Evolutionary conservation across 2,329 filamentous ascomycete genomes (phyloP).

Genomic region (Clarireedia sp.): DNA sequence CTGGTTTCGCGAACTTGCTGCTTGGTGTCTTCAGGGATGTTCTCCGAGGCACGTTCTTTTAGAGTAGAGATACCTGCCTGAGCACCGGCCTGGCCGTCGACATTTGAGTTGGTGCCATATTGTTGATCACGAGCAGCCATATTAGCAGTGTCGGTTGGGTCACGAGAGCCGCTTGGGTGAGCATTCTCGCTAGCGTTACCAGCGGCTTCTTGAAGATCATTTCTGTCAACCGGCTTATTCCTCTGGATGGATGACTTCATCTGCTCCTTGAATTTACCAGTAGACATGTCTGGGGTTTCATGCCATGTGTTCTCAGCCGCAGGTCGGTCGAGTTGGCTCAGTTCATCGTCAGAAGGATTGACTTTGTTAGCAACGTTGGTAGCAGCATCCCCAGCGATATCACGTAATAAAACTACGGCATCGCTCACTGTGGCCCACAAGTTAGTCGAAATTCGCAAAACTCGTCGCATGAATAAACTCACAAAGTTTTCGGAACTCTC

Average conservation of each 20-base stretch:
- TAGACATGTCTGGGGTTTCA: slow-evolving; percentile 70
- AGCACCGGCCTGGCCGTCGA: slow-evolving; percentile 44
- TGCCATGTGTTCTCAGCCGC: slow-evolving; percentile 93
- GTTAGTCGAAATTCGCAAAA: neutral
- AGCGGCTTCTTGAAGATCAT: slow-evolving; percentile 54
- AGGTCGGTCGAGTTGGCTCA: slow-evolving; percentile 70
- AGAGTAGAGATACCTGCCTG: slow-evolving; percentile 32
- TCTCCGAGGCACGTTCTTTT: slow-evolving; percentile 51
- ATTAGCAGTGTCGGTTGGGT: slow-evolving; percentile 44
- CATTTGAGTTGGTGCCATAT: slow-evolving; percentile 36
- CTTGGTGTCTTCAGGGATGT: slow-evolving; percentile 56
- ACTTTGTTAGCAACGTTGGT: slow-evolving; percentile 67
- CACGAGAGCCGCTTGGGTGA: slow-evolving; percentile 47
- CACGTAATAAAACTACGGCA: slow-evolving; percentile 70
- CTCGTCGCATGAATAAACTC: slow-evolving; percentile 1
- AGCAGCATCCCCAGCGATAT: slow-evolving; percentile 87
- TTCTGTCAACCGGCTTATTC: slow-evolving; percentile 40
- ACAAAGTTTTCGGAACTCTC: slow-evolving; percentile 47
- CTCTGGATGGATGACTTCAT: slow-evolving; percentile 51
- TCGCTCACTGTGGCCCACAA: slow-evolving; percentile 54
- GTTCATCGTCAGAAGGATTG: slow-evolving; percentile 68
- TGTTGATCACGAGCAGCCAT: slow-evolving; percentile 41
- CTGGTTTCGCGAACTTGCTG: slow-evolving; percentile 43
- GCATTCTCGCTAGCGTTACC: slow-evolving; percentile 48
- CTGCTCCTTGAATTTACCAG: slow-evolving; percentile 60